These are phyloP conservation scores for Xylaria acuta DNA, from an alignment of 495 filamentous ascomycete genomes.

Conservation along the genomic window DNA sequence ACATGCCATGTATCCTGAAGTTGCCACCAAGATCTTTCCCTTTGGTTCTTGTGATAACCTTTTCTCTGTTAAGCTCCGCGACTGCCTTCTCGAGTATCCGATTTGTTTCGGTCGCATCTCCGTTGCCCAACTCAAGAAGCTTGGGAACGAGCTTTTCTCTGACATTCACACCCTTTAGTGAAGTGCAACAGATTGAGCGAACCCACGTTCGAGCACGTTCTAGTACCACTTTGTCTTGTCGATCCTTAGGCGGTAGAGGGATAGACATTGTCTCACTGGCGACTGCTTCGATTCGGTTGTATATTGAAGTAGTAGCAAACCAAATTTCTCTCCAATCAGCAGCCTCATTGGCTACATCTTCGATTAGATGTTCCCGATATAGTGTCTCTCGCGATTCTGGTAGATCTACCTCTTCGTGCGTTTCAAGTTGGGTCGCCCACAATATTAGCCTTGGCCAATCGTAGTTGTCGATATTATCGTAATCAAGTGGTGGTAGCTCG, in stretches of 20 bases:
- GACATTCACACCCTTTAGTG: conserved; percentile 42
- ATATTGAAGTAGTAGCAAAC: conserved; percentile 51
- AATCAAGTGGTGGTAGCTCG: conserved; percentile 74
- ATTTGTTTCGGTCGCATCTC: conserved; percentile 43
- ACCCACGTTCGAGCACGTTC: conserved; percentile 43
- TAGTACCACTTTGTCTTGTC: conserved; percentile 24
- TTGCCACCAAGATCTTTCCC: conserved; percentile 59
- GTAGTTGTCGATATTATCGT: conserved; percentile 70
- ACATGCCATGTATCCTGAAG: conserved; percentile 65
- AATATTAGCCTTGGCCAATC: conserved; percentile 78
- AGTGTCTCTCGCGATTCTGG: conserved; percentile 45
- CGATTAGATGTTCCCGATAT: conserved; percentile 39
- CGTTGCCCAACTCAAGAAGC: conserved; percentile 43
- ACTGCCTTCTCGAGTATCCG: conserved; percentile 62
- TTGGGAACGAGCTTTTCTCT: conserved; percentile 45
- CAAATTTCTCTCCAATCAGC: conserved; percentile 57
- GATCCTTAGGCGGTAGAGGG: conserved; percentile 24
- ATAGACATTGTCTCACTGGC: conserved; percentile 36
- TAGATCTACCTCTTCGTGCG: conserved; percentile 44
- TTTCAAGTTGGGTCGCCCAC: conserved; percentile 63
- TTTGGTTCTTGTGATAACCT: conserved; percentile 65
- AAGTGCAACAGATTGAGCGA: conserved; percentile 43
- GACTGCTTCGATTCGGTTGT: conserved; percentile 52
- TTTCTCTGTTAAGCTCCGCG: conserved; percentile 62
- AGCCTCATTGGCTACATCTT: conserved; percentile 41